A percentile compares a stretch with the other conserved stretches of the same genome.
phyloP scores from a whole-genome alignment of 805 yeast species.

The Saccharomycopsis sp. region DNA sequence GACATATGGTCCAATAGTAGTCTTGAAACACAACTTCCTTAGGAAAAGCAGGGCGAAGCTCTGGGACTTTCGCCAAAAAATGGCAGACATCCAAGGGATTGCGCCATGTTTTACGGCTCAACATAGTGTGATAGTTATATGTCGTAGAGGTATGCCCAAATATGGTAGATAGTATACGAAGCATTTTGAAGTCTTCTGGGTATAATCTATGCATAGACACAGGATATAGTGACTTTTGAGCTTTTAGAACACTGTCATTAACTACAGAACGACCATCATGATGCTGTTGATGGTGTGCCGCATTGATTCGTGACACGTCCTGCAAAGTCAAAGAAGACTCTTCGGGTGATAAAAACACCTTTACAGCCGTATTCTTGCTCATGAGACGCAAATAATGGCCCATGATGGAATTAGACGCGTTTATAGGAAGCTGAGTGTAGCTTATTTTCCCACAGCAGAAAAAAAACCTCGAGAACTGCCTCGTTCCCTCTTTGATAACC shows the following conservation, averaged over 20 bases:
- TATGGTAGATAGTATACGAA: background rate
- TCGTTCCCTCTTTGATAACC: background rate
- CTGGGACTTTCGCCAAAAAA: background rate
- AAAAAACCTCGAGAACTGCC: background rate
- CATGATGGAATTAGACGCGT: background rate
- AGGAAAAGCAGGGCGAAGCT: background rate
- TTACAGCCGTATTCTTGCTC: background rate
- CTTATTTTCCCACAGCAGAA: background rate
- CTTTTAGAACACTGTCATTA: background rate
- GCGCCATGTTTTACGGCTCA: too few relatives aligned
- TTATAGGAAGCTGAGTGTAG: background rate
- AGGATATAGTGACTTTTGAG: background rate
- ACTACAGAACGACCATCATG: background rate
- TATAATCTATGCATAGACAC: background rate
- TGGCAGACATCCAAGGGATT: background rate
- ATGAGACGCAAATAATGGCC: background rate
- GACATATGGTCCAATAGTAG: background rate
- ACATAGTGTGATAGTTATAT: background rate
- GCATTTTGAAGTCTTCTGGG: background rate
- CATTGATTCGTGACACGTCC: background rate
- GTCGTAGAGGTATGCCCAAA: too few relatives aligned
- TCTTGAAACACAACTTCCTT: background rate
- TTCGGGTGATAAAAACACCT: background rate
- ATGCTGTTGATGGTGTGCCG: too few relatives aligned
- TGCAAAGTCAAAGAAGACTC: background rate